Base-by-base conservation (phyloP, 495 filamentous ascomycete species). In the Entonaema liquescens region DNA sequence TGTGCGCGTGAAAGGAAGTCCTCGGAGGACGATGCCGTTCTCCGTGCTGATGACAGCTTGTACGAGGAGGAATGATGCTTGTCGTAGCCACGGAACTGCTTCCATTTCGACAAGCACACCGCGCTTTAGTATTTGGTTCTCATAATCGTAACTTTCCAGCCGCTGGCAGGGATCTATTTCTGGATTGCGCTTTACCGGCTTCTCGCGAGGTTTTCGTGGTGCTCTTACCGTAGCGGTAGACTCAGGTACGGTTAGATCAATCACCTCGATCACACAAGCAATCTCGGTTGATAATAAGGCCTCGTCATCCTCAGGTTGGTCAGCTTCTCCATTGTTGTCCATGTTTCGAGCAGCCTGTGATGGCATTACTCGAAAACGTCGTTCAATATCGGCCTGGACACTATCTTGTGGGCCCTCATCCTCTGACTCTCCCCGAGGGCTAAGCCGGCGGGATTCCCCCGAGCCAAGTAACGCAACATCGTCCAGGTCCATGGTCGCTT, bases 21-120 rank as follows among this genome's bases (percentile, higher is more conserved):
- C 85, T 9, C 84, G 80, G 0, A 86, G 63, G 2, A 59, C 68
- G 8, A 83, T 61, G 19, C 73, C 74, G 5, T 66, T 59, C 3
- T 73, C 73, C 11, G 53, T 62, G 19, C 64, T 29, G 6, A 84
- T 63, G 47, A 86, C 80, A 21, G 74, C 19, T 29, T 77, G 72
- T 40, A 87, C 78, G n/a, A 69, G 64, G 21, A 86, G 65, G 49
- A 86, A 87, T 5, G 77, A 62, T 17, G 73, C 73, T 21, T 78
- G 67, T 19, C 61, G 64, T 1, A 70, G 53, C 23, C 44, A n/a
- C 5, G 56, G 42, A 25, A 64, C 29, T 12, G 74, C 67, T 50
- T 67, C 19, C 31, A 83, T 72, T 52, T 84, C 80, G 2, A 84
- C 77, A 6, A 75, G 79, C 13, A 63, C 73, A 1, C 75, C 77